Conservation (phyloP, 495 filamentous ascomycete species). For the Neurospora pannonica region DNA sequence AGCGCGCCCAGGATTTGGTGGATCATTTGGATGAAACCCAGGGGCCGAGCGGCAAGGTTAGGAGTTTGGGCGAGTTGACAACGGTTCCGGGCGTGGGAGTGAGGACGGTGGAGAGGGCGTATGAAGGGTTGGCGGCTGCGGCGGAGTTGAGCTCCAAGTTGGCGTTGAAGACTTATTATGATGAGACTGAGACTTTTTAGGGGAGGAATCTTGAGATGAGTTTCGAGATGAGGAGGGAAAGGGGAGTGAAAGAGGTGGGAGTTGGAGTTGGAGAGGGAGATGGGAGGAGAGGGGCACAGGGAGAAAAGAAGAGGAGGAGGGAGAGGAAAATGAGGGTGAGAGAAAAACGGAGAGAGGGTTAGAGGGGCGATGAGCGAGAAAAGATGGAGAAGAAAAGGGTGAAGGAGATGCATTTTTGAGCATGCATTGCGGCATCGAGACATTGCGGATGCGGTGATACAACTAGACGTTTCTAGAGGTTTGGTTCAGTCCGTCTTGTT, state of each 20-base stretch:
- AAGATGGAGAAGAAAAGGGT: not conserved
- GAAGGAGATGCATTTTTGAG: not conserved
- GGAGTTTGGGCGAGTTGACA: conserved; percentile 42
- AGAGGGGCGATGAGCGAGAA: not conserved
- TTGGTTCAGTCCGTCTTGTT: not conserved
- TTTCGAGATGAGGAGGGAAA: too few species aligned
- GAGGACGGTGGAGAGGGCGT: conserved; percentile 48
- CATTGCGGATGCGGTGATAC: not conserved
- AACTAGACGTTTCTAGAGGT: not conserved
- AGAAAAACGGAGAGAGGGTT: not conserved
- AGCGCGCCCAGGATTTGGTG: conserved; percentile 56
- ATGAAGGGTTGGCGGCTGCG: conserved; percentile 27
- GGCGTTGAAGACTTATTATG: not conserved
- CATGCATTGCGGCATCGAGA: not conserved
- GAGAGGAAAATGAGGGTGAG: not conserved
- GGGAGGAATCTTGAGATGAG: too few species aligned
- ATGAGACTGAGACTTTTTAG: not conserved
- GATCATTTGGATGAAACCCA: conserved; percentile 28
- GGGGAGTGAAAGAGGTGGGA: too few species aligned
- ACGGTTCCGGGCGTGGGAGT: conserved; percentile 50
- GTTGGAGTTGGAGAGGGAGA: too few species aligned
- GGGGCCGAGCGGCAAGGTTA: conserved; percentile 25
- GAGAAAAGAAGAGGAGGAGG: not conserved
- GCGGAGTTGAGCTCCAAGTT: not conserved
- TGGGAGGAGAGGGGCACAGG: too few species aligned